Conservation (phyloP, 176 grass and related monocot genomes). For the Chloris gayana region DNA sequence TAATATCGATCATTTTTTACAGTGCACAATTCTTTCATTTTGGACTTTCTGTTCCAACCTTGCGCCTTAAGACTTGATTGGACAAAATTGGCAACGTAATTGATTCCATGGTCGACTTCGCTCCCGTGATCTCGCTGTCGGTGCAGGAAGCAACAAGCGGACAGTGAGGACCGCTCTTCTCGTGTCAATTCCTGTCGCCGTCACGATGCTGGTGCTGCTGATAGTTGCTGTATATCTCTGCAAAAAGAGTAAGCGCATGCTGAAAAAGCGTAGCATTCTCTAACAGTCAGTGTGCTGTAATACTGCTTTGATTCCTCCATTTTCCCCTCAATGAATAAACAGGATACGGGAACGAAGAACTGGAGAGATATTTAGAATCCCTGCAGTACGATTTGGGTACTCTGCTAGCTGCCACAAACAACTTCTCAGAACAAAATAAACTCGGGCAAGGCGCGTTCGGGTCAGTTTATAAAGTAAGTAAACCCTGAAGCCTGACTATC, state of each 20-base stretch:
- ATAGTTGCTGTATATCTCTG: constrained; percentile 1
- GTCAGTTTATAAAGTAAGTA: no score
- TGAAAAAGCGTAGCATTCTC: no score
- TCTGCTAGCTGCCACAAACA: constrained; percentile 43
- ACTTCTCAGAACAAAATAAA: constrained; percentile 63
- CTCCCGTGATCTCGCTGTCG: not conserved
- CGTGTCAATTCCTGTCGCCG: constrained; percentile 28
- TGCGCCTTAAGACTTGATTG: no score
- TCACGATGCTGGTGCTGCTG: constrained; percentile 30
- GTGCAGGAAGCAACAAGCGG: no score
- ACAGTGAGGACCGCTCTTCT: constrained; percentile 29
- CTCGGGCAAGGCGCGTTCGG: constrained; percentile 35
- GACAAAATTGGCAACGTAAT: no score
- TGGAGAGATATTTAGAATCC: not conserved
- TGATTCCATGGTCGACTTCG: no score
- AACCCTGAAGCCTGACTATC: no score
- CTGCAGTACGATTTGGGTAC: constrained; percentile 47
- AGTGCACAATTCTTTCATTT: no score
- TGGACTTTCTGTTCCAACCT: no score
- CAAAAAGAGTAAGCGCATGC: constrained; percentile 1
- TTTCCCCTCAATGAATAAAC: not conserved
- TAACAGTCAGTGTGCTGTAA: not conserved
- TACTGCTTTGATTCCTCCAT: not conserved
- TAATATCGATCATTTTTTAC: no score
- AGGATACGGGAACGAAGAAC: constrained; percentile 25